Percentiles rank a stretch among this genome's conserved stretches.
Conservation (phyloP, 176 grass and related monocot genomes). For the Pontederia crassipes region DNA sequence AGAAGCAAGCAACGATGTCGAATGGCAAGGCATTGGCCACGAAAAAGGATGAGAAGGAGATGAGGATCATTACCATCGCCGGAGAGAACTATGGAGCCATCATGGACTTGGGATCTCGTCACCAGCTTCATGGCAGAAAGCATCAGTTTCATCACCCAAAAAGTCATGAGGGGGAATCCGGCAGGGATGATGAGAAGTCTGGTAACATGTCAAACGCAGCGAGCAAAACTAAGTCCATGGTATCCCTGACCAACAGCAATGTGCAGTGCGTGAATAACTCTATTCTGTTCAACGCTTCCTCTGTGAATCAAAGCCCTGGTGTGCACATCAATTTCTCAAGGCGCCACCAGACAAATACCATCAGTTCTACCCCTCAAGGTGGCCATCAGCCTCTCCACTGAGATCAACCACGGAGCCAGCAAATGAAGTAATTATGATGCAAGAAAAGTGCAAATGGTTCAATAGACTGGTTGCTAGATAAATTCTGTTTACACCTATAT, state of each 20-base stretch:
- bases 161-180: not conserved
- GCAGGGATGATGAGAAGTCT: not conserved
- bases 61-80: constrained; percentile 25
- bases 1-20: not conserved
- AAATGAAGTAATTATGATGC: too few relatives aligned
- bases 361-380: too few relatives aligned
- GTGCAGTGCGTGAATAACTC: constrained; percentile 43
- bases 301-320: constrained; percentile 21
- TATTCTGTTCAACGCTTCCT: constrained; percentile 24
- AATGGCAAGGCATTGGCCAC: not conserved
- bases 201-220: not conserved
- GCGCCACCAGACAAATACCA: not conserved
- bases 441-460: too few relatives aligned
- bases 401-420: not conserved
- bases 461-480: too few relatives aligned
- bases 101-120: constrained; percentile 25
- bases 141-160: constrained; percentile 6
- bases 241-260: constrained; percentile 36
- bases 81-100: constrained; percentile 31
- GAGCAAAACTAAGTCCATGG: constrained; percentile 16
- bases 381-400: not conserved
- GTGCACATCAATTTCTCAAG: constrained; percentile 27
- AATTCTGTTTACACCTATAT: too few relatives aligned
- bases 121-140: constrained; percentile 6
- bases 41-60: constrained; percentile 22